These are phyloP conservation scores for Starmerella roubikii DNA, from an alignment of 805 yeast genomes.

Conservation along the genomic window DNA sequence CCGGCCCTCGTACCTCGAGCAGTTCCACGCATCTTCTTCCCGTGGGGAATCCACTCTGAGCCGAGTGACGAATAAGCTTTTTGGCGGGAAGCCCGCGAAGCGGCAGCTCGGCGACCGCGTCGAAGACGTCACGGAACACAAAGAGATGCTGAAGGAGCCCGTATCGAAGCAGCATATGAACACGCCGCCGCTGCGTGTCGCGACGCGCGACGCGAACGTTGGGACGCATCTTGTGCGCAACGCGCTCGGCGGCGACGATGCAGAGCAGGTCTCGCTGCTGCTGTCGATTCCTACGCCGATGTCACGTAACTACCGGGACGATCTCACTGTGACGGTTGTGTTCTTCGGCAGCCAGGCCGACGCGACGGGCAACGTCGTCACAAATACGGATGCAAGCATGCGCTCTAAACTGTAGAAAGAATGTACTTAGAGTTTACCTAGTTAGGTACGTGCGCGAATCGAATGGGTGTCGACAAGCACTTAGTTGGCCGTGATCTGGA, in stretches of 20 bases:
- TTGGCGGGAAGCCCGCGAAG: slow-evolving; percentile 5
- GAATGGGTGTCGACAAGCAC: no score
- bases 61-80: slow-evolving; percentile 2
- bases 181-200: slow-evolving; percentile 14
- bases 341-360: slow-evolving; percentile 54
- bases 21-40: not conserved
- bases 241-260: slow-evolving; percentile 80
- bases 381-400: slow-evolving; percentile 22
- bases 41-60: not conserved
- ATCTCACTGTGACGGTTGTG: slow-evolving; percentile 87
- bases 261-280: slow-evolving; percentile 76
- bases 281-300: slow-evolving; percentile 84
- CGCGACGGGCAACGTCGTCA: slow-evolving; percentile 22
- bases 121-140: slow-evolving; percentile 33
- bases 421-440: not conserved
- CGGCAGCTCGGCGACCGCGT: slow-evolving; percentile 21
- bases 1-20: slow-evolving; percentile 29
- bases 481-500: slow-evolving; percentile 9
- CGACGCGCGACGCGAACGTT: slow-evolving; percentile 69
- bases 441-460: not conserved
- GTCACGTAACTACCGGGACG: slow-evolving; percentile 87
- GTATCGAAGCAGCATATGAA: slow-evolving; percentile 35
- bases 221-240: slow-evolving; percentile 89
- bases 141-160: slow-evolving; percentile 51
- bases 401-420: slow-evolving; percentile 15